A percentile compares a stretch with the other conserved stretches of the same genome.
Conservation (phyloP, 2,329 filamentous ascomycete species). For the Tolypocladium tropicale region DNA sequence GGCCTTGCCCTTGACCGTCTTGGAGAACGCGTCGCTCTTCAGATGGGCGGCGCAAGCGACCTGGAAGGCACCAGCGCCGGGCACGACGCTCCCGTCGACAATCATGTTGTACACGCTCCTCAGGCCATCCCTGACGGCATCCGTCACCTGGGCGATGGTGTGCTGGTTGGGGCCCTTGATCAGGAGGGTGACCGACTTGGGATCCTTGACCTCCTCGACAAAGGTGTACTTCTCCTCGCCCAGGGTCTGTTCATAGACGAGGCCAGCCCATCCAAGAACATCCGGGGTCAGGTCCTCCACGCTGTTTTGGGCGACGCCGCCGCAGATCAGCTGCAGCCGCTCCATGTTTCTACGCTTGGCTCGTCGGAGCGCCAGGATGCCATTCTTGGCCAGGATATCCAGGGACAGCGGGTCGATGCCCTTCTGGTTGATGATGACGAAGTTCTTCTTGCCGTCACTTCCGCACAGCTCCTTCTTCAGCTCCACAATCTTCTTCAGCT, state of each 20-base stretch:
- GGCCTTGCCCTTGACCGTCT: constrained; percentile 93
- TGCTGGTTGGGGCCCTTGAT: constrained; percentile 98
- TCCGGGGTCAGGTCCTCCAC: constrained; percentile 87
- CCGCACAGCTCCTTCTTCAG: constrained; percentile 97
- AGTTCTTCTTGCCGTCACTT: constrained; percentile 84
- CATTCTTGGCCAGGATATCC: constrained; percentile 95
- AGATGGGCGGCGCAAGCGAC: constrained; percentile 84
- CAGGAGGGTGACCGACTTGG: constrained; percentile 92
- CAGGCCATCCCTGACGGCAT: constrained; percentile 89
- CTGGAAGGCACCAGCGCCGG: constrained; percentile 91
- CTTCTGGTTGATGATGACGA: constrained; percentile 98
- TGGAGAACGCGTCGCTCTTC: constrained; percentile 75
- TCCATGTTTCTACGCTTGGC: constrained; percentile 99
- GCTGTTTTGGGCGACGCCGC: constrained; percentile 86
- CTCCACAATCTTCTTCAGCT: constrained; percentile 94
- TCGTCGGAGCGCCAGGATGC: constrained; percentile 84
- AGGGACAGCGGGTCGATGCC: constrained; percentile 94
- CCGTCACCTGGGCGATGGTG: constrained; percentile 93
- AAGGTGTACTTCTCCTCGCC: constrained; percentile 99
- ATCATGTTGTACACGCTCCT: constrained; percentile 99
- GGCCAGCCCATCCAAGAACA: constrained; percentile 87
- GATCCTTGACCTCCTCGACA: constrained; percentile 95
- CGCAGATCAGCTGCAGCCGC: constrained; percentile 87
- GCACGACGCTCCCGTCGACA: constrained; percentile 92
- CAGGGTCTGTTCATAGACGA: constrained; percentile 93